Percentiles rank a stretch among this genome's conserved stretches.
Evolutionary conservation across 2,329 filamentous ascomycete genomes (phyloP).

Genomic region (Penicillium sp.): DNA sequence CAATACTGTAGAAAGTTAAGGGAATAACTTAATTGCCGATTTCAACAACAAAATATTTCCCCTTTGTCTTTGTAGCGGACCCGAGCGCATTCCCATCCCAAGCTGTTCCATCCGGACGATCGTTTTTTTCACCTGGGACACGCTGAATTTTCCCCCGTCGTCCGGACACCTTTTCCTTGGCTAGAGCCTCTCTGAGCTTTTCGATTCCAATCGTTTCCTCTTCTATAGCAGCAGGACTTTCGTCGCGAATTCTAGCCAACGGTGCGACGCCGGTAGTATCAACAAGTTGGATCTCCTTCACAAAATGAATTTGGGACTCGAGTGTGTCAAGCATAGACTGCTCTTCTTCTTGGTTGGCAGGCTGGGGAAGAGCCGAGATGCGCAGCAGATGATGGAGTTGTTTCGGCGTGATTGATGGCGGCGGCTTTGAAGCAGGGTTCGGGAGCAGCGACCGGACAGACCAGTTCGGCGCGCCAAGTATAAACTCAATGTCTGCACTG

Average conservation of each 20-base stretch:
- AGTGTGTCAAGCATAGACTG: constrained; percentile 70
- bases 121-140: constrained; percentile 30
- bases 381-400: constrained; percentile 82
- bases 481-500: constrained; percentile 35
- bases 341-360: constrained; percentile 64
- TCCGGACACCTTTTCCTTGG: constrained; percentile 44
- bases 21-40: constrained; percentile 20
- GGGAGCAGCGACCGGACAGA: constrained; percentile 76
- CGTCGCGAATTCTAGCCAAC: constrained; percentile 76
- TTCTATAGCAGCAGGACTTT: constrained; percentile 41
- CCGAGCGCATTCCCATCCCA: constrained; percentile 72
- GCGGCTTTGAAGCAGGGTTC: constrained; percentile 31
- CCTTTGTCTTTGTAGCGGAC: constrained; percentile 64
- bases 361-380: constrained; percentile 80
- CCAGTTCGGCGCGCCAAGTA: constrained; percentile 75
- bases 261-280: constrained; percentile 73
- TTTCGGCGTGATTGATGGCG: constrained; percentile 56
- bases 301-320: constrained; percentile 82
- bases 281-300: constrained; percentile 78
- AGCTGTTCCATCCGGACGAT: constrained; percentile 46
- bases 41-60: constrained; percentile 76
- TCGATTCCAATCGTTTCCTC: constrained; percentile 43
- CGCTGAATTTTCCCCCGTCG: constrained; percentile 50
- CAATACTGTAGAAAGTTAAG: background rate
- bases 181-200: constrained; percentile 38